Percentiles rank a stretch among this genome's conserved stretches.
These are phyloP conservation scores for Jamesozyma rosinii DNA, from an alignment of 805 yeast genomes.

Conservation along the genomic window DNA sequence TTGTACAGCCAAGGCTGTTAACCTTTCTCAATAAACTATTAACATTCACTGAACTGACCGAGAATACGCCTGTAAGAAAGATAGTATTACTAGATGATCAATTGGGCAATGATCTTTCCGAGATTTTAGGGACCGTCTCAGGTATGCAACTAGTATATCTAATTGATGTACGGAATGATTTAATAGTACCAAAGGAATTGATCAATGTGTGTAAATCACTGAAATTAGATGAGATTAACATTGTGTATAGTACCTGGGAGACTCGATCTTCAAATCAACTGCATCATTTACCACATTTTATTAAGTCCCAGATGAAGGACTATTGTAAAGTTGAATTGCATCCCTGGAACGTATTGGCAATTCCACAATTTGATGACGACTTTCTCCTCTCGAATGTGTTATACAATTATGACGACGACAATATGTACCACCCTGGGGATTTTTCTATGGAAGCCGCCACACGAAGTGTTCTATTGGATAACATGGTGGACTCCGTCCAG, in stretches of 20 bases:
- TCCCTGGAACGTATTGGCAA: constrained; percentile 21
- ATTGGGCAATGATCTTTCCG: constrained; percentile 9
- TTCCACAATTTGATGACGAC: constrained; percentile 23
- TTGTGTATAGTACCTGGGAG: constrained; percentile 16
- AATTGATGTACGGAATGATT: constrained; percentile 21
- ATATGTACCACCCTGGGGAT: constrained; percentile 19
- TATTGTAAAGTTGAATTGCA: constrained; percentile 6
- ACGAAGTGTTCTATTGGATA: constrained; percentile 20
- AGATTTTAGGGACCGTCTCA: constrained; percentile 7
- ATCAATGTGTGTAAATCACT: constrained; percentile 4
- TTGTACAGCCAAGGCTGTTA: constrained; percentile 19
- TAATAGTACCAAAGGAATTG: constrained; percentile 12
- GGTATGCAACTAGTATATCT: constrained; percentile 18
- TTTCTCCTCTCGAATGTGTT: constrained; percentile 17
- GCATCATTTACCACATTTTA: constrained; percentile 15
- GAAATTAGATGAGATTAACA: constrained; percentile 2
- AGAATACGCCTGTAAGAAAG: constrained; percentile 21
- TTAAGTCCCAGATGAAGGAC: constrained; percentile 14
- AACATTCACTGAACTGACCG: constrained; percentile 23
- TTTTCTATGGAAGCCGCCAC: constrained; percentile 19
- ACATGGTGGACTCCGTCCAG: constrained; percentile 21
- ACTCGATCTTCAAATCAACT: constrained; percentile 10
- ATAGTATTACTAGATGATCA: constrained; percentile 20
- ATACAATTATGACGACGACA: constrained; percentile 19
- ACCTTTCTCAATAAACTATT: constrained; percentile 17